A percentile compares a stretch with the other conserved stretches of the same genome.
These are phyloP conservation scores for Alternaria panax DNA, from an alignment of 2,329 filamentous ascomycete genomes.

Conservation along the genomic window DNA sequence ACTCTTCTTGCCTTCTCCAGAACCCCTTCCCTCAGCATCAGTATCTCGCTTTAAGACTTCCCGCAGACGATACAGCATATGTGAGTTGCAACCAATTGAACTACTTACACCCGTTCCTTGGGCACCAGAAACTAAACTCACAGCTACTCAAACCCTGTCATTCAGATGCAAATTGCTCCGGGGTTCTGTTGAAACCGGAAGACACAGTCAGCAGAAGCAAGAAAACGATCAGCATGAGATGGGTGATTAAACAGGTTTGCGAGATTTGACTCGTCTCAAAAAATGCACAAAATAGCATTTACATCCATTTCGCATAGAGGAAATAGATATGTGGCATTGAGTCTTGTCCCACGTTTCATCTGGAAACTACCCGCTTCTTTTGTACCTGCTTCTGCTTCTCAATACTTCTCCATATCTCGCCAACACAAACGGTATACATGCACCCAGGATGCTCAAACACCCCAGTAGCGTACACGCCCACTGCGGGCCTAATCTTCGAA, in stretches of 20 bases:
- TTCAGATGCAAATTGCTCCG: not conserved
- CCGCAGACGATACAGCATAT: too few species aligned
- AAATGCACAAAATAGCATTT: not conserved
- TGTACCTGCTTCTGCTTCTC: slow-evolving; percentile 23
- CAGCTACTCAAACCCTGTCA: not conserved
- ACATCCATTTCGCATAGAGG: not conserved
- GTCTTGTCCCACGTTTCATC: not conserved
- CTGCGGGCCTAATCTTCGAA: slow-evolving; percentile 10
- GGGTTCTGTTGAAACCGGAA: too few species aligned
- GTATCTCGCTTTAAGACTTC: too few species aligned
- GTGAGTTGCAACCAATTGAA: too few species aligned
- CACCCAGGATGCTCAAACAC: slow-evolving; percentile 14
- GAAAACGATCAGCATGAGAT: too few species aligned
- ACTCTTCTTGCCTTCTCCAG: too few species aligned
- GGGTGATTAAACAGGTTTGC: not conserved
- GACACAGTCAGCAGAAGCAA: not conserved
- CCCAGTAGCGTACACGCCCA: slow-evolving; percentile 22
- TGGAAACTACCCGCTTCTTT: not conserved
- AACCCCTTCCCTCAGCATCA: too few species aligned
- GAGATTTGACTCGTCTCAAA: not conserved
- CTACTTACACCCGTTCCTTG: not conserved
- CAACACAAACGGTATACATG: slow-evolving; percentile 22
- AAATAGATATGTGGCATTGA: not conserved
- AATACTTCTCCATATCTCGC: slow-evolving; percentile 20
- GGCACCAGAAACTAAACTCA: not conserved